Evolutionary conservation across 495 filamentous ascomycete species (phyloP), one percentile per base, ranked within the genome.

Genomic region (Lasiosphaeria miniovina): DNA sequence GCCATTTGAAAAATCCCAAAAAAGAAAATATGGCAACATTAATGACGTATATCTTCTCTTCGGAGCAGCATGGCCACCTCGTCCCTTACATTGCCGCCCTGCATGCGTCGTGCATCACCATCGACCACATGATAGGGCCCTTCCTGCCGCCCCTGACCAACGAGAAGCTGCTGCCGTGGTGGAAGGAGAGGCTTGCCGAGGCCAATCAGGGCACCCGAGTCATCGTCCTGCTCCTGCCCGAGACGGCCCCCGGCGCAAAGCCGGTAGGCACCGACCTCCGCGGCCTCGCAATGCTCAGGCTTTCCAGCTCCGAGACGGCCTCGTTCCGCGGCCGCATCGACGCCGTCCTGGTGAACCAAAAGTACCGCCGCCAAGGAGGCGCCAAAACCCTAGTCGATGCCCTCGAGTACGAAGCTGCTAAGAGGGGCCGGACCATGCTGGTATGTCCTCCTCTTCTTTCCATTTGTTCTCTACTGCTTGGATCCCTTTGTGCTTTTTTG

Each of bases 81-180:
- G 57, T 67, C 10, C 70, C 74, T 15, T 75, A 73, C 65, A 67
- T 77, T 32, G 74, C 74, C 34, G 73, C 72, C 31, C 63, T 77
- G 17, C 72, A 77, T 56, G 73, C 72, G 14, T 68, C 67, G 0
- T 74, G 74, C 60, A 75, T 77, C 60, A 67, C 65, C 7, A 59
- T 64, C 36, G 73, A 77, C 62, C 61, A 64, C 41, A 72, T 72
- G 64, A 62, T 71, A 51, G 73, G 73, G 33, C 71, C 73, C 4
- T 77, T 77, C 48, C 59, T 75, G 15, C 72, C 71, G 11, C 74
- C 74, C 0, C 58, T 75, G 46, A 68, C 63, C 53, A 68, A 69
- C 67, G 72, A 72, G 43, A 75, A 72, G 58, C 70, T 77, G 35
- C 62, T 77, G 40, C 57, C 65, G 2, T 74, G 69, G 68, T 77